These are phyloP conservation scores for Cordyceps fumosorosea DNA, from an alignment of 2,329 filamentous ascomycete genomes.

Conservation along the genomic window DNA sequence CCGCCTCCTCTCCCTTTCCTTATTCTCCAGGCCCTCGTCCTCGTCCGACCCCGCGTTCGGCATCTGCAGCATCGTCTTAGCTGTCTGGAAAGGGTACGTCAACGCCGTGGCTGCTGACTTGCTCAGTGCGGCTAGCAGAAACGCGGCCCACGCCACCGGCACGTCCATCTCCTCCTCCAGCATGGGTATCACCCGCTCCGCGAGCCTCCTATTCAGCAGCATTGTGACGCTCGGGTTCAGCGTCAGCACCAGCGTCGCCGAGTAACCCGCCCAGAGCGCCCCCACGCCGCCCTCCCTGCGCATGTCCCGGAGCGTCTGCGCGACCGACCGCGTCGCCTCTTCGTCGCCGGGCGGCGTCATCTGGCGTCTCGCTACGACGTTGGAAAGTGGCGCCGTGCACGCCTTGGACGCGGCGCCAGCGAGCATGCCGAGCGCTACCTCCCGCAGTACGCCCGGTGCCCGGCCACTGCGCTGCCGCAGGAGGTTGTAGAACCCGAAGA, in stretches of 20 bases:
- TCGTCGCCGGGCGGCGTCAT: slow-evolving; percentile 43
- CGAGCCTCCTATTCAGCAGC: slow-evolving; percentile 68
- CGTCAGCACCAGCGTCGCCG: slow-evolving; percentile 70
- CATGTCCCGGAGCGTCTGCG: slow-evolving; percentile 59
- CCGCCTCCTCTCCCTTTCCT: slow-evolving; percentile 10
- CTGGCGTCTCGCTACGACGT: slow-evolving; percentile 77
- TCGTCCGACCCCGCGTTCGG: slow-evolving; percentile 21
- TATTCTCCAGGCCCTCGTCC: neutral
- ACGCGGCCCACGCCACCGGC: slow-evolving; percentile 32
- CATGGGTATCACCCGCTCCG: slow-evolving; percentile 48
- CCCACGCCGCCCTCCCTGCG: slow-evolving; percentile 56
- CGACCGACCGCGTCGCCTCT: slow-evolving; percentile 28
- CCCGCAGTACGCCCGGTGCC: slow-evolving; percentile 56
- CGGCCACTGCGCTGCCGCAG: slow-evolving; percentile 33
- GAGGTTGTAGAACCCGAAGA: slow-evolving; percentile 73
- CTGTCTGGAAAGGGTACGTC: slow-evolving; percentile 81
- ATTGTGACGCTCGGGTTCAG: slow-evolving; percentile 85
- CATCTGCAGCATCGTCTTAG: slow-evolving; percentile 73
- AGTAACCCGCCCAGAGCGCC: slow-evolving; percentile 86
- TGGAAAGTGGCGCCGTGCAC: slow-evolving; percentile 73
- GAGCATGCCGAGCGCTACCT: slow-evolving; percentile 65
- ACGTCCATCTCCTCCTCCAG: slow-evolving; percentile 35
- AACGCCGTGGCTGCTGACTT: slow-evolving; percentile 70
- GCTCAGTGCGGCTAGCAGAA: slow-evolving; percentile 61
- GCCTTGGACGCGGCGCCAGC: slow-evolving; percentile 70